Conservation (phyloP, 2,329 filamentous ascomycete species). For the Westerdykella aurantiaca region DNA sequence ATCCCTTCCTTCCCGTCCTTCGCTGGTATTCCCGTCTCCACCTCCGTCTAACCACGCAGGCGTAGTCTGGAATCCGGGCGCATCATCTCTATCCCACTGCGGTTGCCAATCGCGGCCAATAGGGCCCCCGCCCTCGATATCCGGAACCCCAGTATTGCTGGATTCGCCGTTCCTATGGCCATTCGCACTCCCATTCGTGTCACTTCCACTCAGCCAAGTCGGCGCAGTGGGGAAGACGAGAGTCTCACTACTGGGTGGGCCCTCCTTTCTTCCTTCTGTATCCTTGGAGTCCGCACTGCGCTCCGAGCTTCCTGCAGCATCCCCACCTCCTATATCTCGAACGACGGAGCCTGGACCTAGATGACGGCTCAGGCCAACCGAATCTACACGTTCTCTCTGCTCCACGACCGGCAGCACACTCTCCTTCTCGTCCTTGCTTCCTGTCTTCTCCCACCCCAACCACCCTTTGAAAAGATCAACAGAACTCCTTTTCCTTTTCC, state of each 20-base stretch:
- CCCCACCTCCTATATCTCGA: neutral
- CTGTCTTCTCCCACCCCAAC: neutral
- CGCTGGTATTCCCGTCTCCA: neutral
- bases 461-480: neutral
- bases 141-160: slow-evolving; percentile 20
- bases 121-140: slow-evolving; percentile 23
- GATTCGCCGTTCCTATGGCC: slow-evolving; percentile 13
- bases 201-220: neutral
- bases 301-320: neutral
- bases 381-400: neutral
- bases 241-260: neutral
- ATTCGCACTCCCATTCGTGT: slow-evolving; percentile 8
- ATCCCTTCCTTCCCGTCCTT: too few relatives aligned
- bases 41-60: neutral
- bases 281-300: slow-evolving; percentile 5
- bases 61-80: slow-evolving; percentile 1
- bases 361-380: too few relatives aligned
- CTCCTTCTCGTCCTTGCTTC: neutral
- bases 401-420: neutral
- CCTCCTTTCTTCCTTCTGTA: slow-evolving; percentile 11
- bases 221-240: too few relatives aligned
- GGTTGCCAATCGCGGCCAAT: slow-evolving; percentile 17
- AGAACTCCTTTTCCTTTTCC: neutral
- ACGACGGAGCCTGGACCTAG: too few relatives aligned
- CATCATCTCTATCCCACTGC: neutral